These are phyloP conservation scores for Chlamydomonas reinhardtii DNA, from an alignment of 163 green algal species.

Conservation along the genomic window DNA sequence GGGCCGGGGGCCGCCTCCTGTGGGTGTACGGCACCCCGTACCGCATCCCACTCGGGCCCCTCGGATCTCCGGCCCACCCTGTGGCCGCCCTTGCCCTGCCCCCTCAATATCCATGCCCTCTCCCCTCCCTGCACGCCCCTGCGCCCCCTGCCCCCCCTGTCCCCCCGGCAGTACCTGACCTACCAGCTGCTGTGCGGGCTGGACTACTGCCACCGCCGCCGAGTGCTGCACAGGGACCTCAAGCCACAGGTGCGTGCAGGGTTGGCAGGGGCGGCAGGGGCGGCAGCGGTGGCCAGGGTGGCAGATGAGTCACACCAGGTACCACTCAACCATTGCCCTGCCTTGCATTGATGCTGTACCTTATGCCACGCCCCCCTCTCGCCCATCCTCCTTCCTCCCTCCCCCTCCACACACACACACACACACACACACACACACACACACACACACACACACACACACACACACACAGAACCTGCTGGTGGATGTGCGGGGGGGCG, in stretches of 20 bases:
- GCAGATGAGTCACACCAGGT: neutral
- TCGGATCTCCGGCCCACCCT: too few species aligned
- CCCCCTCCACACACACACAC: too few species aligned
- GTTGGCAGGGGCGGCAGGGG: neutral
- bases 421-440: too few species aligned
- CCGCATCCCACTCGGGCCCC: too few species aligned
- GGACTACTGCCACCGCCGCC: conserved; percentile 87
- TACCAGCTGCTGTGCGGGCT: conserved; percentile 95
- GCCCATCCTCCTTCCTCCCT: too few species aligned
- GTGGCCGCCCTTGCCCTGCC: neutral
- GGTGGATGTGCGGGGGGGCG: conserved; percentile 72
- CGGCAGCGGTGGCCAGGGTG: neutral
- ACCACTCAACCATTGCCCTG: too few species aligned
- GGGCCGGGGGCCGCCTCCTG: too few species aligned
- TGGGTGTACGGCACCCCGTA: too few species aligned
- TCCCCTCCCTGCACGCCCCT: neutral
- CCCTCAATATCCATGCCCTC: too few species aligned
- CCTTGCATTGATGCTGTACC: too few species aligned
- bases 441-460: too few species aligned
- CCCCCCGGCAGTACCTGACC: conserved; percentile 81
- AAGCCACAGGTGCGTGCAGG: conserved; percentile 35
- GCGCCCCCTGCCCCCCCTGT: neutral
- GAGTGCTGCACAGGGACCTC: conserved; percentile 45
- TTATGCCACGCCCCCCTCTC: too few species aligned
- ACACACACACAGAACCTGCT: conserved; percentile 99